phyloP scores from a whole-genome alignment of 208 protist species.

The Crithidia acanthocephali region DNA sequence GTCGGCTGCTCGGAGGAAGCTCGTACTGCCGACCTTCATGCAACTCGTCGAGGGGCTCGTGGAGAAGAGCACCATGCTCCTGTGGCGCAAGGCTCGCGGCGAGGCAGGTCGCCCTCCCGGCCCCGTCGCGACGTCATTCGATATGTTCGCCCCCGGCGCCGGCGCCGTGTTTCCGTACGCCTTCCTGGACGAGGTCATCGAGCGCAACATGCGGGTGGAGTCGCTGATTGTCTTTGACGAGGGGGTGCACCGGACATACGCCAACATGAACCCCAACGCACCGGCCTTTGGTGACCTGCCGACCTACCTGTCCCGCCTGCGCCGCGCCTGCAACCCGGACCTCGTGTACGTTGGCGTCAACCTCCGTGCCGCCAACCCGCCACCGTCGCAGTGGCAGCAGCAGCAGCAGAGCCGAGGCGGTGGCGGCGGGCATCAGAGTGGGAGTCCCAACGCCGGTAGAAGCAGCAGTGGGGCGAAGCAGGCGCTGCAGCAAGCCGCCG shows the following conservation, averaged over 20 bases:
- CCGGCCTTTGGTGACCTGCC: constrained; percentile 75
- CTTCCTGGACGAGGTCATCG: constrained; percentile 75
- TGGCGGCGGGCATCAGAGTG: background rate
- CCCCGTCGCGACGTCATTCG: constrained; percentile 12
- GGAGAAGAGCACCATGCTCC: constrained; percentile 12
- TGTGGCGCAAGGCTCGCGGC: constrained; percentile 15
- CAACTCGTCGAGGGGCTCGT: constrained; percentile 14
- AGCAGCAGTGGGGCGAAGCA: background rate
- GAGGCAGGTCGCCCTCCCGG: background rate
- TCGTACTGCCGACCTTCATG: constrained; percentile 3
- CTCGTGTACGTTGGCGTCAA: constrained; percentile 92
- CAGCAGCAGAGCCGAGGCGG: background rate
- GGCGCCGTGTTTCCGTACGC: constrained; percentile 72
- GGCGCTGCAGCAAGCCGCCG: constrained; percentile 16
- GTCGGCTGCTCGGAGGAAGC: background rate
- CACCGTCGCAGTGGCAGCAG: constrained; percentile 1
- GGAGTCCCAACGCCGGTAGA: too few species aligned
- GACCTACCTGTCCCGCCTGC: constrained; percentile 81
- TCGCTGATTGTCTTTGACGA: constrained; percentile 80
- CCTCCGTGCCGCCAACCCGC: constrained; percentile 19
- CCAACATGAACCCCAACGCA: constrained; percentile 63
- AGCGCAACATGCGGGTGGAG: constrained; percentile 49
- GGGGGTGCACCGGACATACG: constrained; percentile 69
- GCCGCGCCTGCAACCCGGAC: constrained; percentile 83
- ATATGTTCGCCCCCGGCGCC: constrained; percentile 25